These are phyloP conservation scores for Venturia pyrina DNA, from an alignment of 2,329 filamentous ascomycete species.

Conservation along the genomic window DNA sequence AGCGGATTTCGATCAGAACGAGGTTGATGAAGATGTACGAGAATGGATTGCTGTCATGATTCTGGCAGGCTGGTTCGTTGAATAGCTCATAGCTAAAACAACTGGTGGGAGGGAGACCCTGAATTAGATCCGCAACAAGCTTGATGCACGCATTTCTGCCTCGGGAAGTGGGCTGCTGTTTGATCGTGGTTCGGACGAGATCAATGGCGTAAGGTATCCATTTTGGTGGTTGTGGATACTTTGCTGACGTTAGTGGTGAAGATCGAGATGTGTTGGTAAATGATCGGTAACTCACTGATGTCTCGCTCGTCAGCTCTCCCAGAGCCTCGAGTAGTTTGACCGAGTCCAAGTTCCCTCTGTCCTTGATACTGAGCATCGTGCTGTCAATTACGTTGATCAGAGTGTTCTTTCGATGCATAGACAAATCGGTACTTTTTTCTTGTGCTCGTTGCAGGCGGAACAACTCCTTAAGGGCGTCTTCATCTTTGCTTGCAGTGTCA, in stretches of 20 bases:
- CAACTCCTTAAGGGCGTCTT: not conserved
- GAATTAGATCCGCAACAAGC: constrained; percentile 21
- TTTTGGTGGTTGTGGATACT: not conserved
- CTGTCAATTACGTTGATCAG: not conserved
- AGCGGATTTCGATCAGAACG: constrained; percentile 55
- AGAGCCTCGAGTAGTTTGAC: not conserved
- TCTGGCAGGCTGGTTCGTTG: constrained; percentile 23
- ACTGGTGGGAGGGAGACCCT: constrained; percentile 32
- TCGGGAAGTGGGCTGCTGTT: constrained; percentile 1
- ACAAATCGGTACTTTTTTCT: not conserved
- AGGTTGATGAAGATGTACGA: constrained; percentile 55
- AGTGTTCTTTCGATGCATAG: not conserved
- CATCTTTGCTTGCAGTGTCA: not conserved
- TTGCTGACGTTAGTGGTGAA: not conserved
- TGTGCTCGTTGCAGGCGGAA: not conserved
- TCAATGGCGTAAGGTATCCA: not conserved
- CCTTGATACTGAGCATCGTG: not conserved
- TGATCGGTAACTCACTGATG: not conserved
- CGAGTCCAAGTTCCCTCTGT: not conserved
- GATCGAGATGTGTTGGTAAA: not conserved
- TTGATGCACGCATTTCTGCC: constrained; percentile 6
- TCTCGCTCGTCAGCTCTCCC: not conserved
- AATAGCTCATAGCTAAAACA: constrained; percentile 44
- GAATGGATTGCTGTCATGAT: constrained; percentile 39
- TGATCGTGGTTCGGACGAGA: not conserved